These are phyloP conservation scores for Alternaria ethzedia DNA, from an alignment of 2,329 filamentous ascomycete genomes.

Conservation along the genomic window DNA sequence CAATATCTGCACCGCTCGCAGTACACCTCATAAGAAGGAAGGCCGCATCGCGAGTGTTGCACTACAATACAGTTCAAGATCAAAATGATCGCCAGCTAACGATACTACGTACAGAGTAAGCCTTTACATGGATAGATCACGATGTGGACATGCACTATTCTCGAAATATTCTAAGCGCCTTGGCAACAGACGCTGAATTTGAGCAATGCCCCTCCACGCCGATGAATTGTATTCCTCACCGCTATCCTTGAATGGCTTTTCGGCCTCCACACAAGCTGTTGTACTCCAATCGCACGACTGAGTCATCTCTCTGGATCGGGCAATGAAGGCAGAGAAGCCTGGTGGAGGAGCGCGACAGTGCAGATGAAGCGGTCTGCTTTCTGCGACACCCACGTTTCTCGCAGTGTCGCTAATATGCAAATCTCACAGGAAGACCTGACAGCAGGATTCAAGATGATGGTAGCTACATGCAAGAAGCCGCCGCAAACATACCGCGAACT, in stretches of 20 bases:
- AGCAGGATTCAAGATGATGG: background rate
- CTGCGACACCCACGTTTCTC: conserved; percentile 5
- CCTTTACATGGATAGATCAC: background rate
- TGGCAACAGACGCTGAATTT: conserved; percentile 8
- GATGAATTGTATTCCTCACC: conserved; percentile 16
- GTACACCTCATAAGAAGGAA: background rate
- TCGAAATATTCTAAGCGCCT: background rate
- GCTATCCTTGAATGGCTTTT: conserved; percentile 4
- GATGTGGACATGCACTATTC: background rate
- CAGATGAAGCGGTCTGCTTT: conserved; percentile 18
- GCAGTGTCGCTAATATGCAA: conserved; percentile 29
- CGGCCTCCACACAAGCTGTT: conserved; percentile 2
- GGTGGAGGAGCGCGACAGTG: conserved; percentile 7
- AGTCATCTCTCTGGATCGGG: background rate
- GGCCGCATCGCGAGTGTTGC: background rate
- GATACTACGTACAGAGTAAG: background rate
- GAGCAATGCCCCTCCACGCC: conserved; percentile 12
- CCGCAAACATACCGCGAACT: conserved; percentile 17
- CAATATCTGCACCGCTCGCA: background rate
- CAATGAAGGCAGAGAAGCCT: conserved; percentile 7
- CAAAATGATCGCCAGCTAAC: background rate
- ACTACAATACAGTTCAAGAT: background rate
- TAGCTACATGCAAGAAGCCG: conserved; percentile 3
- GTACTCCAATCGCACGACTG: background rate
- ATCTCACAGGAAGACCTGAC: conserved; percentile 9